Percentiles rank a stretch among this genome's conserved stretches.
phyloP scores from a whole-genome alignment of 768 basidiomycete genomes.

The Mycena metata region DNA sequence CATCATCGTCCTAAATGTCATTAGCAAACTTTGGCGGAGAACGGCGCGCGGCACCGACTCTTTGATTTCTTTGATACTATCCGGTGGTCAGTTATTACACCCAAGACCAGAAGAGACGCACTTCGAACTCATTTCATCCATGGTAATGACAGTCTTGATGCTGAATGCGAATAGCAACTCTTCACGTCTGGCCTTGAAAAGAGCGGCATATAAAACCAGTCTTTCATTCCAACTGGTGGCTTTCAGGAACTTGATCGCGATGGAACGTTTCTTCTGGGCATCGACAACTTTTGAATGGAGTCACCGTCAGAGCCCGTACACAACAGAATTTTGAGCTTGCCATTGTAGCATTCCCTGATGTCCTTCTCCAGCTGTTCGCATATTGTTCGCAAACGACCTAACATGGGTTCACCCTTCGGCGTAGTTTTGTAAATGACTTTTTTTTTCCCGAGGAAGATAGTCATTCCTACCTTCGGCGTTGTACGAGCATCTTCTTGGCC shows the following conservation, averaged over 20 bases:
- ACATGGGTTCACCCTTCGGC: slow-evolving; percentile 10
- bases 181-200: slow-evolving; percentile 20
- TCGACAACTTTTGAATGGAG: slow-evolving; percentile 15
- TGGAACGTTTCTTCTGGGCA: no score
- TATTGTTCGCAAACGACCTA: slow-evolving; percentile 18
- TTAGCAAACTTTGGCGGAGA: not conserved
- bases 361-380: slow-evolving; percentile 25
- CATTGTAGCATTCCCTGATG: slow-evolving; percentile 32
- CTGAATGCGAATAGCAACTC: slow-evolving; percentile 13
- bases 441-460: no score
- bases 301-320: no score
- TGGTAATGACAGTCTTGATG: slow-evolving; percentile 14
- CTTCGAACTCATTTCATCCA: slow-evolving; percentile 23
- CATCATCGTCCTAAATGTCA: slow-evolving; percentile 5
- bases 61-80: slow-evolving; percentile 2
- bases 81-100: not conserved
- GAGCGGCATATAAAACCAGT: slow-evolving; percentile 7
- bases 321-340: no score
- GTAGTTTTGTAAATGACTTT: no score
- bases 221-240: slow-evolving; percentile 25
- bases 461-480: no score
- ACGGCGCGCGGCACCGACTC: not conserved
- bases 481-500: slow-evolving; percentile 22
- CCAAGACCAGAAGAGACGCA: not conserved
- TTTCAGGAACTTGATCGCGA: slow-evolving; percentile 30